Evolutionary conservation across 2,329 filamentous ascomycete species (phyloP).

Genomic region (Cadophora malorum): DNA sequence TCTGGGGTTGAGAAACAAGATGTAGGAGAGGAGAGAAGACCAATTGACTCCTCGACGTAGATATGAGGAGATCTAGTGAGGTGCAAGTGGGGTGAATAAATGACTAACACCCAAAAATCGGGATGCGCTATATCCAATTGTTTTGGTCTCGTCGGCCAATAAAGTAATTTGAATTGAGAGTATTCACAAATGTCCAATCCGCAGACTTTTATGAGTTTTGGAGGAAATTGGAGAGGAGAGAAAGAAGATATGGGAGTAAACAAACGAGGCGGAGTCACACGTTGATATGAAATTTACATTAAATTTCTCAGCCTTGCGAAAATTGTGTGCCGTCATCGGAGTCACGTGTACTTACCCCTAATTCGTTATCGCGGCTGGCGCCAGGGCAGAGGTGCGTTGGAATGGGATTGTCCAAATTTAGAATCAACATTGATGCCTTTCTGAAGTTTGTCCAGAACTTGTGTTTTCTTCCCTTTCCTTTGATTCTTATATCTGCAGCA

Average conservation of each 20-base stretch:
- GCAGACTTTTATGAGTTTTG: background rate
- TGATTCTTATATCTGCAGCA: background rate
- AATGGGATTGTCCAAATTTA: conserved; percentile 1
- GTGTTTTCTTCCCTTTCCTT: background rate
- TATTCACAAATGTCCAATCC: background rate
- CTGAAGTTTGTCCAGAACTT: background rate
- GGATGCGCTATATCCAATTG: background rate
- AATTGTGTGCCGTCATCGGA: conserved; percentile 26
- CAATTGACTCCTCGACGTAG: background rate
- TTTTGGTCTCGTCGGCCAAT: background rate
- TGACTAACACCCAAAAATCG: conserved; percentile 2
- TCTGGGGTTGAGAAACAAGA: background rate
- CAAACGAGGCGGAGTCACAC: conserved; percentile 20
- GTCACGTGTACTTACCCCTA: conserved; percentile 14
- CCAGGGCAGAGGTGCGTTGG: background rate
- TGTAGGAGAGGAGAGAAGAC: background rate
- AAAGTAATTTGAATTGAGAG: background rate
- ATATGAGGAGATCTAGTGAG: conserved; percentile 6
- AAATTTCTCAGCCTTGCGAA: conserved; percentile 20
- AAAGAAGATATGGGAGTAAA: background rate
- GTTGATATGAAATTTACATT: background rate
- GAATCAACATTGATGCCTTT: conserved; percentile 9
- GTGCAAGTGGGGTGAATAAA: background rate
- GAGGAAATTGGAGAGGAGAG: background rate
- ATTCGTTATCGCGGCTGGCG: background rate